Base-by-base conservation (phyloP, 2,329 filamentous ascomycete genomes). In the Penicillium polonicum region DNA sequence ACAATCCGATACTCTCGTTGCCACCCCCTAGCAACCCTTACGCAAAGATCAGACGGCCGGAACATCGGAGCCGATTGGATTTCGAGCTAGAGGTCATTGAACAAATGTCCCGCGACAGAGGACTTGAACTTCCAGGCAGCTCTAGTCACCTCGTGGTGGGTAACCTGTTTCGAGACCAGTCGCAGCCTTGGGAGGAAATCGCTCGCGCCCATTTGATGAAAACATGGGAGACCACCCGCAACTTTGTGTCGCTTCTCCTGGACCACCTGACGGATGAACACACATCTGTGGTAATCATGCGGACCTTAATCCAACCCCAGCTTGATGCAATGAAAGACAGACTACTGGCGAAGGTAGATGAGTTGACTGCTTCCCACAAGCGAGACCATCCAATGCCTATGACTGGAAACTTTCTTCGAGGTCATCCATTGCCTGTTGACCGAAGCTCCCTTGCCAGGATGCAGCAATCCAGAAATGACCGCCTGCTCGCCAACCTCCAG, bases 121-220 rank as follows among this genome's bases (percentile, higher is more conserved):
- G 36, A 23, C 8, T 43, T n/a, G 36, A 49, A 25, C 3, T 43
- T 6, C 35, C 45, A 27, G 45, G 45, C 10, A 50, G 7, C 15
- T 5, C 3, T n/a, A 42, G 36, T n/a, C 45, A 31, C 13, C 9
- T 35, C 12, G 15, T 55, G 8, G 19, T 43, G 17, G 45, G 45
- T 6, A 41, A 5, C 7, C 29, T 55, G 13, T 50, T 55, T 2
- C 52, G 52, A n/a, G 52, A 55, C 5, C 52, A 55, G 25, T 42
- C 68, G 0, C 57, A 63, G 21, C 73, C 71, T 2, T 76, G 74
- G 74, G 61, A 67, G 41, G 48, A 48, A 0, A 60, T 76, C n/a
- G 69, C 71, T 1, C 58, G 48, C 2, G 31, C 51, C 4, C 65
- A 69, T 48, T 43, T 76, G 5, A 29, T 68, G 12, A 61, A 58